Conservation (phyloP, 2,329 filamentous ascomycete genomes). For the Trichocomaceae sp. region DNA sequence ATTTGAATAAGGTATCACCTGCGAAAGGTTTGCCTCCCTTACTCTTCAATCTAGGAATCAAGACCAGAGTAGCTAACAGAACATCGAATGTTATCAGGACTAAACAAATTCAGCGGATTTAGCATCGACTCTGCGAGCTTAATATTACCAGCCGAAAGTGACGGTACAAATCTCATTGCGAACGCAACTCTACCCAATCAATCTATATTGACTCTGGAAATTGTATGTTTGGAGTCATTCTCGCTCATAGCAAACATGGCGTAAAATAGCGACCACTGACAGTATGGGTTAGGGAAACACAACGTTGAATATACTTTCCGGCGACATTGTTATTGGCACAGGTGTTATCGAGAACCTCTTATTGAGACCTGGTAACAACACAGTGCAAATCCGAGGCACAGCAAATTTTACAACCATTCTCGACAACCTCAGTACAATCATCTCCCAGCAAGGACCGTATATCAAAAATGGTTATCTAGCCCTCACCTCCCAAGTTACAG, state of each 20-base stretch:
- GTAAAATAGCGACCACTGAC: background rate
- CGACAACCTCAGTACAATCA: conserved; percentile 21
- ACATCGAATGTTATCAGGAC: conserved; percentile 31
- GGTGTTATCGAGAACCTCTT: conserved; percentile 45
- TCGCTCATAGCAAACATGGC: background rate
- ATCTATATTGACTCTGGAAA: conserved; percentile 48
- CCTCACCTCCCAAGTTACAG: conserved; percentile 23
- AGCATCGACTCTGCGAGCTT: conserved; percentile 43
- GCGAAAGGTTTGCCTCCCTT: conserved; percentile 27
- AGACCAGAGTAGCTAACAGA: background rate
- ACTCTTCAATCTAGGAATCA: background rate
- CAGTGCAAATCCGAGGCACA: conserved; percentile 41
- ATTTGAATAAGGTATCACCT: conserved; percentile 28
- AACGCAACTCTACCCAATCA: conserved; percentile 53
- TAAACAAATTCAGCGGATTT: conserved; percentile 48
- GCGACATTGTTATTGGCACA: conserved; percentile 44
- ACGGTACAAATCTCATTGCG: conserved; percentile 50
- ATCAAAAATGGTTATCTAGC: conserved; percentile 24
- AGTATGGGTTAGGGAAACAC: conserved; percentile 41
- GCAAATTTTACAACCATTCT: conserved; percentile 41
- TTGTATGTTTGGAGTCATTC: conserved; percentile 25
- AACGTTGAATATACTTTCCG: conserved; percentile 46
- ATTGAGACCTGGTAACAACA: conserved; percentile 50
- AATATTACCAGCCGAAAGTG: conserved; percentile 33
- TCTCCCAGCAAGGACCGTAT: conserved; percentile 21